Evolutionary conservation across 306 rosid species (phyloP).

Genomic region (Malus fusca): DNA sequence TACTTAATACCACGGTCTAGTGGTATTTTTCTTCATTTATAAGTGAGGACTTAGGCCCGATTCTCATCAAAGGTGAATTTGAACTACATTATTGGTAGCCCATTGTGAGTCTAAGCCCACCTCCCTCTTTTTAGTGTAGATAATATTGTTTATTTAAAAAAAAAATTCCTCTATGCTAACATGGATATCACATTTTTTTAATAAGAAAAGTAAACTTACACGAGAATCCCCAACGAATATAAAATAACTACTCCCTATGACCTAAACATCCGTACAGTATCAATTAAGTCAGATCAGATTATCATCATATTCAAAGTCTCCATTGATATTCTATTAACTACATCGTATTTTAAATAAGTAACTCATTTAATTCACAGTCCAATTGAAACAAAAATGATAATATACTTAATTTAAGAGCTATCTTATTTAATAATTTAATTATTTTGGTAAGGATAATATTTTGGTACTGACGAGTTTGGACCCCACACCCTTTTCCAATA

Average conservation of each 20-base stretch:
- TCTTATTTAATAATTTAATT: neutral
- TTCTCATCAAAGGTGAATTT: rapidly evolving
- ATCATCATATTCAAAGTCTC: neutral
- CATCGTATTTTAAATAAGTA: neutral
- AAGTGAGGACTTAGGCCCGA: rapidly evolving
- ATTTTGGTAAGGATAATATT: no score
- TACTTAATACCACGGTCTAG: no score
- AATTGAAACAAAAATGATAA: neutral
- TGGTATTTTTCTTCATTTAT: no score
- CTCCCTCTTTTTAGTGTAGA: no score
- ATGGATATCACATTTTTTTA: neutral
- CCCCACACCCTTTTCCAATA: no score
- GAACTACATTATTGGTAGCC: no score
- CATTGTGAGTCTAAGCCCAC: no score
- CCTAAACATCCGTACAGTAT: neutral
- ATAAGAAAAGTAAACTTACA: no score
- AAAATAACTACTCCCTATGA: neutral
- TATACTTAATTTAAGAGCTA: neutral
- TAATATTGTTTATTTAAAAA: no score
- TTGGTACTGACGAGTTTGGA: neutral
- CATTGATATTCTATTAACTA: neutral
- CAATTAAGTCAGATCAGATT: neutral
- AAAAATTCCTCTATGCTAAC: neutral
- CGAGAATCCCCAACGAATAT: no score
- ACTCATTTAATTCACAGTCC: neutral